These are phyloP conservation scores for Umbelopsis ramanniana DNA, from an alignment of 192 early-diverging fungal genomes.

Conservation along the genomic window DNA sequence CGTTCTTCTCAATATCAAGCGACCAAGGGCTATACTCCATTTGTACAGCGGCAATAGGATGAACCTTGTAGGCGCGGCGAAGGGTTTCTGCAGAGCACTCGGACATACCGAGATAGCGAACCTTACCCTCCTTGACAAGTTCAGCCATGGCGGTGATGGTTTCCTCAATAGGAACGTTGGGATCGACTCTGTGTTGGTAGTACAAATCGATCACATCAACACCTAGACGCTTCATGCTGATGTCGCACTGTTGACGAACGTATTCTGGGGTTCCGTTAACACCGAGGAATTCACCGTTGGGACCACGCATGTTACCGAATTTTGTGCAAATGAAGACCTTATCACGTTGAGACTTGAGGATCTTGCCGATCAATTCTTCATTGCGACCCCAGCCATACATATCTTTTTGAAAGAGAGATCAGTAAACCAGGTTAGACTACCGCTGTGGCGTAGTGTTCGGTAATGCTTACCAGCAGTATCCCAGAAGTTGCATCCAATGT, in stretches of 20 bases:
- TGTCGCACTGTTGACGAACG: conserved; percentile 39
- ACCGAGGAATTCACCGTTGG: conserved; percentile 39
- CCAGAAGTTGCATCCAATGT: conserved; percentile 60
- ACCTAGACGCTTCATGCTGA: conserved; percentile 34
- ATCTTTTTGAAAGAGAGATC: conserved; percentile 27
- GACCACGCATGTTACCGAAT: conserved; percentile 53
- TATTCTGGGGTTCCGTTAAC: conserved; percentile 56
- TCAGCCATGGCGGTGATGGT: conserved; percentile 66
- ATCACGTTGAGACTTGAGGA: conserved; percentile 51
- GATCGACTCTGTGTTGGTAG: conserved; percentile 66
- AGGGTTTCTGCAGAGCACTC: conserved; percentile 64
- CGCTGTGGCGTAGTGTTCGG: too few relatives aligned
- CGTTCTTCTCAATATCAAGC: conserved; percentile 66
- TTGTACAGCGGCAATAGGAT: conserved; percentile 67
- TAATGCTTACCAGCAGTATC: conserved; percentile 47
- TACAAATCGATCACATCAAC: conserved; percentile 63
- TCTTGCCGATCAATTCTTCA: conserved; percentile 57
- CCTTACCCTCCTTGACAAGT: conserved; percentile 71
- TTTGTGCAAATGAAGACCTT: conserved; percentile 67
- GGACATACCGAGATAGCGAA: conserved; percentile 62
- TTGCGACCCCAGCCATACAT: conserved; percentile 60
- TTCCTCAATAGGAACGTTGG: conserved; percentile 61
- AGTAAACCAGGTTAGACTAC: not conserved
- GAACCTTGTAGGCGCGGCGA: conserved; percentile 65
- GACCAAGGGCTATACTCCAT: conserved; percentile 60